Base-by-base conservation (phyloP, 768 basidiomycete genomes). In the Coprinellus micaceus region DNA sequence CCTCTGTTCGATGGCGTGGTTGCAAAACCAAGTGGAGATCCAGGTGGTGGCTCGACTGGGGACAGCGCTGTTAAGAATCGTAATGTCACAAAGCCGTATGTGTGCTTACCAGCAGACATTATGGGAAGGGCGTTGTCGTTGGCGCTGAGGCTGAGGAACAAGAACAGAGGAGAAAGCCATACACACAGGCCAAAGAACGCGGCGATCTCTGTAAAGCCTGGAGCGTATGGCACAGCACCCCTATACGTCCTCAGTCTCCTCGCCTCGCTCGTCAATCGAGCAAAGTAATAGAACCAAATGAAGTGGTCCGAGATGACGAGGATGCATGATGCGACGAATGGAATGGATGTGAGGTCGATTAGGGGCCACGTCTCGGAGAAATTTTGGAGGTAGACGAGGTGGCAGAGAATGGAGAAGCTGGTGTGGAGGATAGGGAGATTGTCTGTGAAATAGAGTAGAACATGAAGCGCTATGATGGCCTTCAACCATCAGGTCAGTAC, bases 61-160 rank as follows among this genome's bases (percentile, higher is more conserved):
- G n/a, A 26, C 46, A 11, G 37, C 46, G 46, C 30, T 30, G 48
- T 55, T 25, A 36, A 48, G 41, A 54, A 22, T 28, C 29, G 53
- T 5, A 7, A 54, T 29, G 37, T 9, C 3, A 33, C 22, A 47
- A 44, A 46, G n/a, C 29, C 44, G 22, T 19, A 37, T 5, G n/a
- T 1, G 43, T 58, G 61, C 66, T 57, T 65, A 83, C 84, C 76
- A 26, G 81, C 68, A n/a, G 85, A 81, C 22, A 78, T 77, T 4
- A n/a, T n/a, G n/a, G 97, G 97, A 15, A 98, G 79, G 2, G 95
- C 92, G 64, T 98, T 93, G 68, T 99, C 97, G 61, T 98, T 98
- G 15, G 97, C 96, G 59, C 92, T 95, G 52, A 99, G 76, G 66
- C 94, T 96, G 56, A 99, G 75, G 78, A 99, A 99, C 29, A 99